Evolutionary conservation across 306 rosid genomes (phyloP), one percentile per base, ranked within the genome.

Genomic region (apple (Malus domestica)): DNA sequence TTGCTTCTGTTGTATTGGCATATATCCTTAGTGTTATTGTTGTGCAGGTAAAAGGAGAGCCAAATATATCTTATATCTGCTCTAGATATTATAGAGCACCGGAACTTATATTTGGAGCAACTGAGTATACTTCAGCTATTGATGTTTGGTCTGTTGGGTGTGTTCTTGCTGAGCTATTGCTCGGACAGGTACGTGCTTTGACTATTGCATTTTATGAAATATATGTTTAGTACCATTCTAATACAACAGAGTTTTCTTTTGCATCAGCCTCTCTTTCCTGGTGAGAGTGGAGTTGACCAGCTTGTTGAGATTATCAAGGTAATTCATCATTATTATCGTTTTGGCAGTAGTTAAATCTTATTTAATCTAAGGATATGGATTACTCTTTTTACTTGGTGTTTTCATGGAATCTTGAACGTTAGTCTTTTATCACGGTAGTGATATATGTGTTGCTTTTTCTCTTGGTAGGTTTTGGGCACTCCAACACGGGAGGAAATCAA

Each of bases 231-330:
- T 40, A 55, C 44, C 76, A 51, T 73, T 58, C 66, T 62, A 70
- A 66, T 58, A 58, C 46, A 40, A n/a, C 66, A 45, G 71, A 13
- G 54, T 27, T 79, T 76, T 32, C 29, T 35, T 3, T 73, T 79
- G 58, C 73, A 12, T 51, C 91, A 91, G 98, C 98, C 98, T 58
- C 87, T 94, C 54, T 94, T 94, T 83, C 98, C 98, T 18, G 98
- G 98, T 62, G 98, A 94, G 83, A 94, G 97, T 79, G 98, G 98
- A 61, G 97, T 94, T 52, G 97, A 94, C 85, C 98, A 94, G 86
- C 97, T 94, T 77, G 98, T 94, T 72, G 98, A 94, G 88, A 94
- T 94, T 70, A 94, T 94, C 80, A 94, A 94, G 97, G 98, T 93
- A 88, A 70, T 35, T 78, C 68, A 15, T 64, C 74, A 64, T 42